These are phyloP conservation scores for Pleurotus tuber-regium DNA, from an alignment of 768 basidiomycete genomes.

Conservation along the genomic window DNA sequence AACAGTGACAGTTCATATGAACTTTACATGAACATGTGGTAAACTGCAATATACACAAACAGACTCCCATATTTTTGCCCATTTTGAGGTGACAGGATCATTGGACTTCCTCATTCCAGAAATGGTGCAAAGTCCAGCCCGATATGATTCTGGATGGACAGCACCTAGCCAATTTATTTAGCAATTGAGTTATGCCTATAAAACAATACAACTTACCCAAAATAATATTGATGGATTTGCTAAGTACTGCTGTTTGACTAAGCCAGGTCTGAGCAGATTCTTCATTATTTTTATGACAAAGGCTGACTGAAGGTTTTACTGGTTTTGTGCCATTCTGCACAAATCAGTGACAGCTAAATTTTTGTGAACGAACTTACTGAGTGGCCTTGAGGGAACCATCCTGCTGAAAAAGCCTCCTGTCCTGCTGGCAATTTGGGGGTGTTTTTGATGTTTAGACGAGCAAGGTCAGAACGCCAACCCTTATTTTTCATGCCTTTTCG, in stretches of 20 bases:
- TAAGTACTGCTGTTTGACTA: neutral
- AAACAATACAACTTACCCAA: too few species aligned
- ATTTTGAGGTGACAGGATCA: neutral
- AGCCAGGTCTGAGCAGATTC: neutral
- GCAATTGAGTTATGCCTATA: too few species aligned
- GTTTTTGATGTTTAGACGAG: neutral
- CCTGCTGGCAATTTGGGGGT: neutral
- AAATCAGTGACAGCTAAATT: neutral
- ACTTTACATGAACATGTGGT: too few species aligned
- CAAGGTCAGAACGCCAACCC: neutral
- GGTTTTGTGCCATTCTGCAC: neutral
- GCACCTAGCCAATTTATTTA: too few species aligned
- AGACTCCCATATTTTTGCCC: neutral
- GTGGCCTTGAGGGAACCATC: neutral
- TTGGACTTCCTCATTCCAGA: neutral
- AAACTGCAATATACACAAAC: too few species aligned
- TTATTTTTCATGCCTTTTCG: neutral
- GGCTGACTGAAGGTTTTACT: neutral
- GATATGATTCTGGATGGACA: neutral
- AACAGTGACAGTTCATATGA: too few species aligned
- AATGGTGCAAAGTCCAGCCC: neutral
- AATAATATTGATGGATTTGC: neutral
- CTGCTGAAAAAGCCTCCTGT: neutral
- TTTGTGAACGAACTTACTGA: neutral
- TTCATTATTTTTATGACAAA: neutral